These are phyloP conservation scores for Penicillium glabrum DNA, from an alignment of 2,329 filamentous ascomycete genomes.

Conservation along the genomic window DNA sequence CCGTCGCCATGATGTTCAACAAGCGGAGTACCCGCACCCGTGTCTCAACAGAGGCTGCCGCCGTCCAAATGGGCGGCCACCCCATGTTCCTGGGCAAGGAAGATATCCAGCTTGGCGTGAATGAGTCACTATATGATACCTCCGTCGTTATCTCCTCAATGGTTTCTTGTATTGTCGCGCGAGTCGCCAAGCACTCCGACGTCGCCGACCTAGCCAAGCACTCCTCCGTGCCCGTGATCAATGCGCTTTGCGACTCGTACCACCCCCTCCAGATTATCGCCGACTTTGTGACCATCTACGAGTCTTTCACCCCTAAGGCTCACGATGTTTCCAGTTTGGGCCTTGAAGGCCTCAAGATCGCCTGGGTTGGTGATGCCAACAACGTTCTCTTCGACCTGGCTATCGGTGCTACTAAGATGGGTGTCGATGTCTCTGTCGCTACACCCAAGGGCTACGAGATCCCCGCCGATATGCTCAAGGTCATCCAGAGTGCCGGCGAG, in stretches of 20 bases:
- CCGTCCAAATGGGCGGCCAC: constrained; percentile 84
- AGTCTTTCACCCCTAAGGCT: constrained; percentile 62
- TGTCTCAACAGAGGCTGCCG: constrained; percentile 88
- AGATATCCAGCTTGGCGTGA: constrained; percentile 92
- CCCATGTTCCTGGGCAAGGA: constrained; percentile 96
- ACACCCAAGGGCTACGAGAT: constrained; percentile 84
- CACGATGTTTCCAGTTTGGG: constrained; percentile 56
- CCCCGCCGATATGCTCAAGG: constrained; percentile 67
- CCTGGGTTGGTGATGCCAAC: constrained; percentile 96
- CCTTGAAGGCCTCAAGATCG: constrained; percentile 81
- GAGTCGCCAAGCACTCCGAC: constrained; percentile 75
- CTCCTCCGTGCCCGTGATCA: constrained; percentile 79
- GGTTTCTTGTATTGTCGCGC: constrained; percentile 79
- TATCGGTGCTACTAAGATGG: constrained; percentile 82
- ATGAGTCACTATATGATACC: constrained; percentile 93
- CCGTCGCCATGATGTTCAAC: constrained; percentile 93
- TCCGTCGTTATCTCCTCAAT: constrained; percentile 91
- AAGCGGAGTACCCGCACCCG: constrained; percentile 93
- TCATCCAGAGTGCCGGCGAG: constrained; percentile 66
- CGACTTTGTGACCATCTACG: constrained; percentile 87
- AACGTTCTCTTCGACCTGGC: constrained; percentile 95
- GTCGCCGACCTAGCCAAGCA: constrained; percentile 68
- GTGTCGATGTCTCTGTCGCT: constrained; percentile 81
- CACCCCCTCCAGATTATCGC: constrained; percentile 94
- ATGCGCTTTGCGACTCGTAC: constrained; percentile 84